phyloP scores from a whole-genome alignment of 352 stramenopile species.

The Phytophthora quininea region DNA sequence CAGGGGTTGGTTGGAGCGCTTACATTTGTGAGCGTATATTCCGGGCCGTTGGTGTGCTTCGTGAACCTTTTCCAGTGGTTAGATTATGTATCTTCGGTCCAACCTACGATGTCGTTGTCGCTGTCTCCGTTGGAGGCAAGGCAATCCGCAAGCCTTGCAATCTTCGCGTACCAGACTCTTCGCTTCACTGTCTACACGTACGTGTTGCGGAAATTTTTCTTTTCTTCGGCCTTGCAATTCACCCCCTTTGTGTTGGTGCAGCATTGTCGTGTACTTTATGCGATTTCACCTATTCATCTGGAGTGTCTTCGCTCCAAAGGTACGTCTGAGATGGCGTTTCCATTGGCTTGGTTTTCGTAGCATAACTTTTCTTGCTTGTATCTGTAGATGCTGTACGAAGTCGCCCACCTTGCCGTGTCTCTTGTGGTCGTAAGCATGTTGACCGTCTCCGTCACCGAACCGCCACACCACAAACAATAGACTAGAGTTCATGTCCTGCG shows the following conservation, averaged over 20 bases:
- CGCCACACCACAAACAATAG: constrained; percentile 4
- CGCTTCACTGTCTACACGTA: constrained; percentile 76
- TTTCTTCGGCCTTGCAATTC: constrained; percentile 1
- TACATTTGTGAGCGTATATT: constrained; percentile 80
- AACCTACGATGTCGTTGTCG: constrained; percentile 6
- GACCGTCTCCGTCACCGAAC: constrained; percentile 3
- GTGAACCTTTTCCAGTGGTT: constrained; percentile 54
- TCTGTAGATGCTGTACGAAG: constrained; percentile 78
- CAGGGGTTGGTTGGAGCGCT: constrained; percentile 79
- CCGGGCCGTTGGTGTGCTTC: constrained; percentile 72
- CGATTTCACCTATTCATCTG: constrained; percentile 92
- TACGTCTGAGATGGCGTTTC: constrained; percentile 16
- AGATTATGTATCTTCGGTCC: constrained; percentile 1
- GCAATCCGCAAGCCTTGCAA: constrained; percentile 25
- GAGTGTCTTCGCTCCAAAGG: constrained; percentile 91
- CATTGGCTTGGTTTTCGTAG: not conserved
- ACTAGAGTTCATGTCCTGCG: constrained; percentile 1
- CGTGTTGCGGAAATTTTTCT: constrained; percentile 11
- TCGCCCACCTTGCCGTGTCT: constrained; percentile 54
- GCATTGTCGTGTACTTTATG: constrained; percentile 86
- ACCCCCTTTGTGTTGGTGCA: constrained; percentile 30
- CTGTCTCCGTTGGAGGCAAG: not conserved
- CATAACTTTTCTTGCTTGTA: constrained; percentile 11
- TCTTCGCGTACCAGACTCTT: constrained; percentile 65
- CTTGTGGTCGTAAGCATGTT: constrained; percentile 32